Conservation (phyloP, 768 basidiomycete genomes). For the Termitomyces titanicus region DNA sequence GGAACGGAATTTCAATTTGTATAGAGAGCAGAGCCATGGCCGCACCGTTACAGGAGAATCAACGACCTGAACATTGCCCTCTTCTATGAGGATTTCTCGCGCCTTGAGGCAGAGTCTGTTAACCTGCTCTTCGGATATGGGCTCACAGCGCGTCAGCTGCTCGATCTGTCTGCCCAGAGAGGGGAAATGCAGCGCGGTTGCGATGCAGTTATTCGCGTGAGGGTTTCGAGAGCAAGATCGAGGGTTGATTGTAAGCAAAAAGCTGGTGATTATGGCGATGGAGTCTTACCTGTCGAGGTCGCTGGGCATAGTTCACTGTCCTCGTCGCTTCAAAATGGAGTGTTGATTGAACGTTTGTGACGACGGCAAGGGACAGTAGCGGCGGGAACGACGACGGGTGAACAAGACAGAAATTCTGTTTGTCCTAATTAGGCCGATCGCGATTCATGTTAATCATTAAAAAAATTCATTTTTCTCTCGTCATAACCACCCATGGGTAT, state of each 20-base stretch:
- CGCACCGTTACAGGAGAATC: conserved; percentile 93
- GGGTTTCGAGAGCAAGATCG: background rate
- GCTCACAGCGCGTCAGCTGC: conserved; percentile 89
- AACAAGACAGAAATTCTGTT: conserved; percentile 1
- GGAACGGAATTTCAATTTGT: conserved; percentile 1
- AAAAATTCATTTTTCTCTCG: conserved; percentile 7
- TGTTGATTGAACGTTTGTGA: no score
- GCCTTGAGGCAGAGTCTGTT: conserved; percentile 95
- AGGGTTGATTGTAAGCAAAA: background rate
- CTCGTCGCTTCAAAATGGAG: background rate
- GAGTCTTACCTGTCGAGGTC: conserved; percentile 21
- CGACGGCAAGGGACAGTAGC: no score
- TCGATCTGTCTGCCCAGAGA: conserved; percentile 75
- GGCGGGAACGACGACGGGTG: conserved; percentile 1
- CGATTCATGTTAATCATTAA: no score
- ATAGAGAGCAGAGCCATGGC: no score
- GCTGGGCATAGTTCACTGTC: conserved; percentile 18
- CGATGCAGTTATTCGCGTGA: background rate
- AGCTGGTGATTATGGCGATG: background rate
- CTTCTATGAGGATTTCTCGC: conserved; percentile 94
- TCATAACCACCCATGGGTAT: conserved; percentile 12
- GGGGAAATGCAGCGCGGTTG: background rate
- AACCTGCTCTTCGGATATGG: conserved; percentile 94
- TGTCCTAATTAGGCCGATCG: conserved; percentile 13
- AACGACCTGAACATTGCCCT: conserved; percentile 90